Evolutionary conservation across 192 early-diverging fungal species (phyloP).

Genomic region (Phycomyces blakesleeanus): DNA sequence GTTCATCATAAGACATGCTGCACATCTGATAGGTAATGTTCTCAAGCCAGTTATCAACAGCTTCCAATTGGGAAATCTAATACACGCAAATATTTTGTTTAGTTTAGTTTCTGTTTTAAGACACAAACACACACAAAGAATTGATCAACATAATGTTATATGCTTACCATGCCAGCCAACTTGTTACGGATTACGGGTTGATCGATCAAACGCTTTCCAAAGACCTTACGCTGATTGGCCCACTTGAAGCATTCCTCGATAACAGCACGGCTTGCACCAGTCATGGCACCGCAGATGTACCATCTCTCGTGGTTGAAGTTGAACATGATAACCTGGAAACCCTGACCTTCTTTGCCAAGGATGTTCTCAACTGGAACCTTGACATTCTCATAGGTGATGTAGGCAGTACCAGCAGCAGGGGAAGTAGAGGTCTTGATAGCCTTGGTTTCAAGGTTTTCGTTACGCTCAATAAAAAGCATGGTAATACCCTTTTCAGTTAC

Average conservation of each 20-base stretch:
- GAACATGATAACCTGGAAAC: slow-evolving; percentile 68
- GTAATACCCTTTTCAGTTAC: slow-evolving; percentile 52
- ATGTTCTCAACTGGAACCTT: slow-evolving; percentile 73
- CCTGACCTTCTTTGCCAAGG: slow-evolving; percentile 60
- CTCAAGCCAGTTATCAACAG: slow-evolving; percentile 56
- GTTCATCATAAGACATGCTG: slow-evolving; percentile 60
- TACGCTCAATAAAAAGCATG: slow-evolving; percentile 63
- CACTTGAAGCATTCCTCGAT: slow-evolving; percentile 66
- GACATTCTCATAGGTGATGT: slow-evolving; percentile 66
- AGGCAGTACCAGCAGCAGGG: slow-evolving; percentile 59
- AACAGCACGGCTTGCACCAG: slow-evolving; percentile 39
- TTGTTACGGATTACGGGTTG: slow-evolving; percentile 72
- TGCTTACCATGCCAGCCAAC: slow-evolving; percentile 56
- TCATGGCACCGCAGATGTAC: slow-evolving; percentile 43
- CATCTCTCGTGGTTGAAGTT: slow-evolving; percentile 77
- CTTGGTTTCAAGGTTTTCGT: slow-evolving; percentile 57
- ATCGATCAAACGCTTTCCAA: slow-evolving; percentile 63
- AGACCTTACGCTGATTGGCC: slow-evolving; percentile 70
- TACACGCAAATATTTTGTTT: neutral
- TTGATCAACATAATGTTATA: neutral
- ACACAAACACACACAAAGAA: neutral
- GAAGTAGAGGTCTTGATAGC: slow-evolving; percentile 67
- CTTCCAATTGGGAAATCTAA: slow-evolving; percentile 29
- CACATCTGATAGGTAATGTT: slow-evolving; percentile 69
- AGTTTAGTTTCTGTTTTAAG: too few species aligned